Percentiles rank a stretch among this genome's conserved stretches.
Evolutionary conservation across 2,329 filamentous ascomycete species (phyloP).

Genomic region (Chaetomium olivaceum): DNA sequence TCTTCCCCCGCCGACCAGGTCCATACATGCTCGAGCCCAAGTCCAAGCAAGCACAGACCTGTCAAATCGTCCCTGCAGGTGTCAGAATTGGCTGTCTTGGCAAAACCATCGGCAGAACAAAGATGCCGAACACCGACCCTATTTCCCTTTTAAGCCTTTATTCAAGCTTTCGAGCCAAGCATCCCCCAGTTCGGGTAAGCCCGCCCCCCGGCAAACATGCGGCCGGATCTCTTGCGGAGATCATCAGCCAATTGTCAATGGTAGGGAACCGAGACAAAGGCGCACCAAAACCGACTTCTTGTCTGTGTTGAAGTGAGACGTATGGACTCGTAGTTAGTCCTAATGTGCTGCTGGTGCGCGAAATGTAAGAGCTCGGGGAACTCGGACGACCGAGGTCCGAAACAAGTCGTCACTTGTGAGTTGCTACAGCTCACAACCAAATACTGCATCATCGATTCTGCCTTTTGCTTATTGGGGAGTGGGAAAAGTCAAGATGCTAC

Average conservation of each 20-base stretch:
- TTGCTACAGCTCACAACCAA: not conserved
- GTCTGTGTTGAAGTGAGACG: not conserved
- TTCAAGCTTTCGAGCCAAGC: conserved; percentile 12
- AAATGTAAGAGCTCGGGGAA: not conserved
- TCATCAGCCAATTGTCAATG: conserved; percentile 5
- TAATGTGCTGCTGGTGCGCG: too few species aligned
- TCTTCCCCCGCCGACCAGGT: too few species aligned
- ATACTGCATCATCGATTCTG: not conserved
- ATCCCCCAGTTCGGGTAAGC: not conserved
- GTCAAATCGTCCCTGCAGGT: not conserved
- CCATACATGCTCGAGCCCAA: too few species aligned
- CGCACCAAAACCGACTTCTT: not conserved
- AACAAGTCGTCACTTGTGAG: not conserved
- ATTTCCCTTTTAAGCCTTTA: not conserved
- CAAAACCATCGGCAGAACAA: not conserved
- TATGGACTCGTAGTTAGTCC: too few species aligned
- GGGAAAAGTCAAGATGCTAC: not conserved
- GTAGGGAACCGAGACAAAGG: not conserved
- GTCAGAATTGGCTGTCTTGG: not conserved
- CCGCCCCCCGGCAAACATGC: not conserved
- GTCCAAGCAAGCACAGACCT: not conserved
- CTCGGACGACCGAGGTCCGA: not conserved
- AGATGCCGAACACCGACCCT: conserved; percentile 14
- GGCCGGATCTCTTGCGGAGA: not conserved
- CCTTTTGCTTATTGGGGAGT: not conserved